Base-by-base conservation (phyloP, 2,329 filamentous ascomycete species). In the Exophiala lecanii-corni region DNA sequence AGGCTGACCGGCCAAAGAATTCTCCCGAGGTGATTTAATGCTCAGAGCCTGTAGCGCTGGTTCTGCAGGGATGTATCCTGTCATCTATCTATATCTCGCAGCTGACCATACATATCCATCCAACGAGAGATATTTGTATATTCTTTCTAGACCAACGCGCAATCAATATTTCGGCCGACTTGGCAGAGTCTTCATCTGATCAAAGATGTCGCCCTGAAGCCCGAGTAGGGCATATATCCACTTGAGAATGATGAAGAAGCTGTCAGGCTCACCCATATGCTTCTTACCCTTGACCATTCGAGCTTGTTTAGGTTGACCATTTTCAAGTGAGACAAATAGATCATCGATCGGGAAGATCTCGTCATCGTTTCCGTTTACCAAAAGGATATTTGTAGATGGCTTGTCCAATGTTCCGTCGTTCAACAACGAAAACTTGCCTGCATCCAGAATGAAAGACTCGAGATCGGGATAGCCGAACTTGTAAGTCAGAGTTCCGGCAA, bases 231-330 rank as follows among this genome's bases (percentile, higher is more conserved):
- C 54, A 43, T 67, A 63, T 39, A 67, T 49, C 61, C 62, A 68
- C 41, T 59, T 60, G 43, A 66, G 62, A 10, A 64, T 60, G 17
- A 64, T 59, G 5, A 58, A 58, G 39, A 68, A 57, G 34, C 61
- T 66, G 32, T 64, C 53, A 1, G 81, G 81, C 57, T 85, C 84
- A 9, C 81, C 81, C 81, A 84, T 85, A 55, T 85, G 81, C 53
- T 82, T 61, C 21, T 76, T 67, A 1, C 75, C 74, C 1, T 73
- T 65, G 49, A 83, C 81, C 63, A 84, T 70, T 17, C 66, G 62
- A 28, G 64, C 74, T 54, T 75, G 68, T 60, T 80, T 80, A 2
- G 73, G 69, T 15, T 62, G 56, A 0, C 75, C 76, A 56, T 74
- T 70, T 53, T 71, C 64, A 35, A 79, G 53, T 18, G 73, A 72